These are phyloP conservation scores for Mycena pura DNA, from an alignment of 768 basidiomycete species.

Conservation along the genomic window DNA sequence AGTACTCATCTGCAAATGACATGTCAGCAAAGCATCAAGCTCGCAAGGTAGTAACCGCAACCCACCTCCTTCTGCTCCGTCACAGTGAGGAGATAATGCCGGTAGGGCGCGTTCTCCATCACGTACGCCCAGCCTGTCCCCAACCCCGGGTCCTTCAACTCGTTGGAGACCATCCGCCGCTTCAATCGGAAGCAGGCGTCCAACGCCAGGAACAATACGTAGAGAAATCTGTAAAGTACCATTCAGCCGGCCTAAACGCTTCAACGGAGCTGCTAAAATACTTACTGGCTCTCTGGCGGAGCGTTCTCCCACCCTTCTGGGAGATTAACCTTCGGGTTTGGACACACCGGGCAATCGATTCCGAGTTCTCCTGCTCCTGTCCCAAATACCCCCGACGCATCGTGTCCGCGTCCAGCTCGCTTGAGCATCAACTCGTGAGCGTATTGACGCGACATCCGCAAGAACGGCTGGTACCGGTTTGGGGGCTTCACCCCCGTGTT, in stretches of 20 bases:
- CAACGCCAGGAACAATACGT: slow-evolving; percentile 22
- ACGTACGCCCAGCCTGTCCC: slow-evolving; percentile 21
- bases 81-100: background rate
- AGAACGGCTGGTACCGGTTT: slow-evolving; percentile 36
- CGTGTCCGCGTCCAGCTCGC: slow-evolving; percentile 12
- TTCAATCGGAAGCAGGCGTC: slow-evolving; percentile 35
- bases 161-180: background rate
- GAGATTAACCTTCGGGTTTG: slow-evolving; percentile 19
- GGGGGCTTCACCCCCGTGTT: slow-evolving; percentile 31
- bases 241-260: too few species aligned
- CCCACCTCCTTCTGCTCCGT: slow-evolving; percentile 20
- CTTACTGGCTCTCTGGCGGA: background rate
- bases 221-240: slow-evolving; percentile 25
- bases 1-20: slow-evolving; percentile 4
- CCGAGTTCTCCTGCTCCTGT: slow-evolving; percentile 22
- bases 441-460: slow-evolving; percentile 7
- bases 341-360: slow-evolving; percentile 29
- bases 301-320: slow-evolving; percentile 17
- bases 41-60: too few species aligned
- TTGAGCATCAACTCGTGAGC: slow-evolving; percentile 21
- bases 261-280: too few species aligned
- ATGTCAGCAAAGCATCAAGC: too few species aligned
- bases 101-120: slow-evolving; percentile 4
- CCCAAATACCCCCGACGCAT: background rate
- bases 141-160: slow-evolving; percentile 9